Conservation (phyloP, 169 alveolate species). For the Eimeria zaria region DNA sequence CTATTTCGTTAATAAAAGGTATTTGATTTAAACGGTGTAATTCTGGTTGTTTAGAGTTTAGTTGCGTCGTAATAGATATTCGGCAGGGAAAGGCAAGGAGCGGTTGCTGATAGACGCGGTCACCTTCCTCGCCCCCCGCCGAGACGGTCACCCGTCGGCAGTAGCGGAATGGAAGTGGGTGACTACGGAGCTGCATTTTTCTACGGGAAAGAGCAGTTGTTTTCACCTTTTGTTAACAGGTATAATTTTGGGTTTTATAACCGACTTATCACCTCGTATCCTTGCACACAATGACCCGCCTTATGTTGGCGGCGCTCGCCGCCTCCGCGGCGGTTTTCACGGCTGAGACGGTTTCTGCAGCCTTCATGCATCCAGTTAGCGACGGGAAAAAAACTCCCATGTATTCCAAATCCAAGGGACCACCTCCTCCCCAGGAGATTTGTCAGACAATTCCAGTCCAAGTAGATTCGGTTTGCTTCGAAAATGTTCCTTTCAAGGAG, state of each 20-base stretch:
- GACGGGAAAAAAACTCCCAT: constrained; percentile 26
- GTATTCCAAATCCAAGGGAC: constrained; percentile 28
- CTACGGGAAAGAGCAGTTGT: constrained; percentile 21
- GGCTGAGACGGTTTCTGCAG: constrained; percentile 59
- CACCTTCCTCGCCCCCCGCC: constrained; percentile 73
- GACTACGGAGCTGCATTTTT: constrained; percentile 33
- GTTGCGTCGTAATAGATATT: background rate
- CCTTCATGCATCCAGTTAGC: constrained; percentile 57
- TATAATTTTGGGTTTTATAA: constrained; percentile 9
- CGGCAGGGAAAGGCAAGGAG: constrained; percentile 76
- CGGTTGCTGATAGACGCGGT: constrained; percentile 58
- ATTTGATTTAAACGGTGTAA: background rate
- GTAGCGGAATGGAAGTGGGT: constrained; percentile 26
- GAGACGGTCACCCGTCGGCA: constrained; percentile 32
- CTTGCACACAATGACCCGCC: constrained; percentile 73
- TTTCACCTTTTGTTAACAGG: constrained; percentile 16
- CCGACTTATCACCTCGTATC: background rate
- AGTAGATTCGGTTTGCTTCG: constrained; percentile 77
- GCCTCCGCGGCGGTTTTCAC: constrained; percentile 76
- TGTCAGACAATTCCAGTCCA: constrained; percentile 76
- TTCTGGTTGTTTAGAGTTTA: background rate
- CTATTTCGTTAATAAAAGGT: background rate
- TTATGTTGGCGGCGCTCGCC: constrained; percentile 77
- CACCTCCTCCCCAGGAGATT: constrained; percentile 49
- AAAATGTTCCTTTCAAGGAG: constrained; percentile 74